These are phyloP conservation scores for Candida frijolesensis DNA, from an alignment of 1,139 yeast species.

Conservation along the genomic window DNA sequence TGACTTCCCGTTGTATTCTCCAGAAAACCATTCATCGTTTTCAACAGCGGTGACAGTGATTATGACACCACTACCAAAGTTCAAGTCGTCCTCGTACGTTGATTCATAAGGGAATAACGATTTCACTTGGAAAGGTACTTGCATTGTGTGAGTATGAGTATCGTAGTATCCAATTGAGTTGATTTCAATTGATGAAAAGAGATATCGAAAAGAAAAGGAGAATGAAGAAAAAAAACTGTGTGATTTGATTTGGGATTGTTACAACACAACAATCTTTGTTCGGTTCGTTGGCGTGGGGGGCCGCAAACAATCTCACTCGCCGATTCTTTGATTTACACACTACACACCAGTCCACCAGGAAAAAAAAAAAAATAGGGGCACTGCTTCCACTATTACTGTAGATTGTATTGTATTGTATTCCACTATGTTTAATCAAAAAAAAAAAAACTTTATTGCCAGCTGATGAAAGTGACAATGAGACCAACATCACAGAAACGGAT, in stretches of 20 bases:
- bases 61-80: conserved; percentile 64
- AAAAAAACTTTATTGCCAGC: too few species aligned
- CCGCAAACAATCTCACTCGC: not conserved
- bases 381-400: not conserved
- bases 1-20: conserved; percentile 55
- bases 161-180: not conserved
- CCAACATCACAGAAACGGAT: too few species aligned
- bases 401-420: not conserved
- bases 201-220: not conserved
- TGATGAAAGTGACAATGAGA: too few species aligned
- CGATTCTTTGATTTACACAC: not conserved
- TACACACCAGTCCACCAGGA: too few species aligned
- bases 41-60: conserved; percentile 78
- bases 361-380: conserved; percentile 2
- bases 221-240: not conserved
- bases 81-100: conserved; percentile 82
- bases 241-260: not conserved
- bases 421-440: too few species aligned
- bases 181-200: conserved; percentile 9
- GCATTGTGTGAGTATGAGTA: not conserved
- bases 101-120: conserved; percentile 75
- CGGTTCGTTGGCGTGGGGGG: not conserved
- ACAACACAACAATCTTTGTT: not conserved
- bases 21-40: conserved; percentile 76
- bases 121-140: conserved; percentile 64